Percentiles rank a stretch among this genome's conserved stretches.
These are phyloP conservation scores for Aristolochia californica DNA, from an alignment of 164 flowering plant species.

Conservation along the genomic window DNA sequence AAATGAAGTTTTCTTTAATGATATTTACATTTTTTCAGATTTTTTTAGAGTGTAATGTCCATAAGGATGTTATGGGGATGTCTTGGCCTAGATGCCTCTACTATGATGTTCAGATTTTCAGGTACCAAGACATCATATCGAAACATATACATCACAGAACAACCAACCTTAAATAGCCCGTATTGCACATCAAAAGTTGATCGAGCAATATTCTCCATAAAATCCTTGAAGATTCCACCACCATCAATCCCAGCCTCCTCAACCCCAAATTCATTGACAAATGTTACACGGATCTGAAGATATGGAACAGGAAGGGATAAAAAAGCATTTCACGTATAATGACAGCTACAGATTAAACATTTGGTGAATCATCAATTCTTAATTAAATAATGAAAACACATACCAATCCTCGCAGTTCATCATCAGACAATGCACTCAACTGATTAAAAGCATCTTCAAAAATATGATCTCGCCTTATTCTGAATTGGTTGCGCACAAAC, in stretches of 20 bases:
- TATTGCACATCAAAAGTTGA: constrained; percentile 95
- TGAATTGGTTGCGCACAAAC: constrained; percentile 56
- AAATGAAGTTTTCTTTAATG: too few relatives aligned
- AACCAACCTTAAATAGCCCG: constrained; percentile 82
- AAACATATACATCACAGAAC: background rate
- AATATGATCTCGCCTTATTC: constrained; percentile 80
- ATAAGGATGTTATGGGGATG: too few relatives aligned
- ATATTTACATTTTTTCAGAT: too few relatives aligned
- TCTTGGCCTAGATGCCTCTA: too few relatives aligned
- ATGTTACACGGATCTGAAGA: constrained; percentile 77
- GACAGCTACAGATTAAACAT: background rate
- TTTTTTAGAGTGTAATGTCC: too few relatives aligned
- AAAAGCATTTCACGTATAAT: background rate
- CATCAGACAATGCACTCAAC: constrained; percentile 71
- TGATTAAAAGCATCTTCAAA: constrained; percentile 91
- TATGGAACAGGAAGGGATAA: background rate
- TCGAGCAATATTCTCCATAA: constrained; percentile 92
- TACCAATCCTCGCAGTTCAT: constrained; percentile 83
- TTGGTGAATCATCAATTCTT: background rate
- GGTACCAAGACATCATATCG: too few relatives aligned
- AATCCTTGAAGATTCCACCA: constrained; percentile 97
- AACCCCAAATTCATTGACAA: constrained; percentile 92
- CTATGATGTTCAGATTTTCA: too few relatives aligned
- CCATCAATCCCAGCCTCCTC: constrained; percentile 99
- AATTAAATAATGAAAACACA: constrained; percentile 4